phyloP scores from a whole-genome alignment of 2,329 filamentous ascomycete genomes.

The Talaromyces sp. region DNA sequence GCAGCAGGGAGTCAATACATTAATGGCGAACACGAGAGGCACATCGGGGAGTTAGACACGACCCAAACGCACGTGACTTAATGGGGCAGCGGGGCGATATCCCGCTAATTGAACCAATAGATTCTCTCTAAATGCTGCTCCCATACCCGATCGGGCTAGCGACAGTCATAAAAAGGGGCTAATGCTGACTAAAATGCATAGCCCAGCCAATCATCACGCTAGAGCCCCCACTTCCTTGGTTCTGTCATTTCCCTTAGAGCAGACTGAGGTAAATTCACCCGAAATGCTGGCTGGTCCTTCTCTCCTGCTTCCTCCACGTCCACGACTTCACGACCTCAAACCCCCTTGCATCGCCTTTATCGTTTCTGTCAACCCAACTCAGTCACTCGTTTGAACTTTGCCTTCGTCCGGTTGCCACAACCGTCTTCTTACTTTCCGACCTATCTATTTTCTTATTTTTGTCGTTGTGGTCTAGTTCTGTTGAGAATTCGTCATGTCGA shows the following conservation, averaged over 20 bases:
- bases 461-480: not conserved
- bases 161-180: rapidly evolving
- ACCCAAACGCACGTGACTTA: not conserved
- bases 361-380: conserved; percentile 1
- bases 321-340: not conserved
- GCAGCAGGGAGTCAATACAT: not conserved
- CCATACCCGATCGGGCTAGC: not conserved
- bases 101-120: not conserved
- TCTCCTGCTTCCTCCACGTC: not conserved
- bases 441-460: not conserved
- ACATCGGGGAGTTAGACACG: not conserved
- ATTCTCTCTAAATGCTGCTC: not conserved
- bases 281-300: not conserved
- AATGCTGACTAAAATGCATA: not conserved
- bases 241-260: not conserved
- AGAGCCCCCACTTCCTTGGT: not conserved
- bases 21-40: no score
- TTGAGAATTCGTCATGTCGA: conserved; percentile 7
- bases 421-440: not conserved
- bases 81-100: not conserved
- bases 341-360: not conserved
- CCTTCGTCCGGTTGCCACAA: not conserved
- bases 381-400: conserved; percentile 10
- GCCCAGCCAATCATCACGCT: not conserved
- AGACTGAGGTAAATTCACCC: not conserved